A percentile compares a stretch with the other conserved stretches of the same genome.
Evolutionary conservation across 192 early-diverging fungal species (phyloP).

Genomic region (Coemansia sp.): DNA sequence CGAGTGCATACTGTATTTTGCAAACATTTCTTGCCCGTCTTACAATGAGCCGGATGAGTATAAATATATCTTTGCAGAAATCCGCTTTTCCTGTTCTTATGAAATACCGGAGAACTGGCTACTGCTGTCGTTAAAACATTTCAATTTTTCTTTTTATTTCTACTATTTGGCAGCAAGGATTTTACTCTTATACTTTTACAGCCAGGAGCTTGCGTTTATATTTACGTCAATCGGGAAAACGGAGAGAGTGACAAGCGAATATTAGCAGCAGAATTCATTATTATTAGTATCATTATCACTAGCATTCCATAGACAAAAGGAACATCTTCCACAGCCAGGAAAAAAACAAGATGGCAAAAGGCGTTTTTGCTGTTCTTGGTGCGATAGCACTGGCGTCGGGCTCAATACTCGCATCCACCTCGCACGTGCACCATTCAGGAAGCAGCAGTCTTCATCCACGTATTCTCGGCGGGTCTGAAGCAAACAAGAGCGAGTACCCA

Average conservation of each 20-base stretch:
- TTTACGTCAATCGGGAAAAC: not conserved
- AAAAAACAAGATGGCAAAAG: not conserved
- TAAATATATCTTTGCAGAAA: no score
- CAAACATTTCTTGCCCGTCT: no score
- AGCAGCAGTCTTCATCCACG: conserved; percentile 25
- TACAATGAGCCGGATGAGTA: no score
- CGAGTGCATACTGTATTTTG: no score
- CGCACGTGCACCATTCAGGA: not conserved
- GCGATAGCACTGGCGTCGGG: conserved; percentile 5
- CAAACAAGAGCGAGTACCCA: conserved; percentile 37
- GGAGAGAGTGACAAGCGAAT: no score
- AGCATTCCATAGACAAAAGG: no score
- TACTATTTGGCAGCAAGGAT: not conserved
- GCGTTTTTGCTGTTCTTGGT: not conserved
- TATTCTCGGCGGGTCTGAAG: conserved; percentile 51
- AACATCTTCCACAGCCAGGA: not conserved
- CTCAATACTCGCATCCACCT: not conserved
- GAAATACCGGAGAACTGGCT: no score
- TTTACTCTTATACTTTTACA: not conserved
- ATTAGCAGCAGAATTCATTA: no score
- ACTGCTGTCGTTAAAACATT: no score
- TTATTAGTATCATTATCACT: no score
- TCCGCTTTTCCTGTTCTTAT: no score
- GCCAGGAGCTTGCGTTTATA: not conserved
- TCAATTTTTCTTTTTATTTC: no score